phyloP scores from a whole-genome alignment of 2,329 filamentous ascomycete genomes.

The Westerdykella sp. region DNA sequence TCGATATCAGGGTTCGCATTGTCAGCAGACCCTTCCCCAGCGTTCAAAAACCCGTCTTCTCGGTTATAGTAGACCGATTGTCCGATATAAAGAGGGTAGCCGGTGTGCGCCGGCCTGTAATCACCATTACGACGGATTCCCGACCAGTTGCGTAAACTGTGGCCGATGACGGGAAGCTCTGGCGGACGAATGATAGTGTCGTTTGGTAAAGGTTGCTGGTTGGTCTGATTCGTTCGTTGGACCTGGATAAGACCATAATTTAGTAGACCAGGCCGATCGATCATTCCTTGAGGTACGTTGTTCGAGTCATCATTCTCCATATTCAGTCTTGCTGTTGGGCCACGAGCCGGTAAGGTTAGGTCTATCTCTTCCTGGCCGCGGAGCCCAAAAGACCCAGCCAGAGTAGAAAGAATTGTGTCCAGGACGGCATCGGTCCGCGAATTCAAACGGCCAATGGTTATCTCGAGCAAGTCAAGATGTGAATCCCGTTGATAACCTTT shows the following conservation, averaged over 20 bases:
- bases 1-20: no score
- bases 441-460: conserved; percentile 14
- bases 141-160: conserved; percentile 12
- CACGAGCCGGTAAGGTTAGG: no score
- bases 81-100: no score
- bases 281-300: conserved; percentile 9
- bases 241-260: no score
- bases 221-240: not conserved
- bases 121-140: conserved; percentile 6
- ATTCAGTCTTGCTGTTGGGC: no score
- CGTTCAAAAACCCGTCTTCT: no score
- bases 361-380: not conserved
- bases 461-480: conserved; percentile 13
- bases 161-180: conserved; percentile 9
- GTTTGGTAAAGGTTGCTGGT: not conserved
- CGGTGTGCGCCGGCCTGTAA: no score
- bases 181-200: conserved; percentile 10
- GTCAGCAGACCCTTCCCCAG: no score
- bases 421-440: conserved; percentile 9
- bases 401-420: conserved; percentile 15
- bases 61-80: no score
- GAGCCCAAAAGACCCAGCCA: conserved; percentile 13
- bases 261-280: conserved; percentile 9
- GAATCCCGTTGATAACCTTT: no score
- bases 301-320: not conserved